Evolutionary conservation across 768 basidiomycete species (phyloP), one percentile per base, ranked within the genome.

Genomic region (Mycena floridula): DNA sequence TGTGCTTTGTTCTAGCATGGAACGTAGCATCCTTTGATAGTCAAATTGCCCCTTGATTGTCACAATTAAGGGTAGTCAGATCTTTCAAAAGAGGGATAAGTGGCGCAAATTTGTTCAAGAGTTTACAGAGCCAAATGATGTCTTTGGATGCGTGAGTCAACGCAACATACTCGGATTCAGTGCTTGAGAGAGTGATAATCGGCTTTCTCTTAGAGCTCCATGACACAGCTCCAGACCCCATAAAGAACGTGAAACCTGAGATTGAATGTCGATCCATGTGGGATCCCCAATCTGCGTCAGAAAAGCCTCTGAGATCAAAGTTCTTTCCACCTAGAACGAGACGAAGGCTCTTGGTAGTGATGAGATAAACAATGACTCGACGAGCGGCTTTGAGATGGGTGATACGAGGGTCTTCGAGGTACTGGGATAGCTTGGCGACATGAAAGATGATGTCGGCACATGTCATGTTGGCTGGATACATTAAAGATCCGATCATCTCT

Each of bases 131-230:
- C 60, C 60, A 63, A 15, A 61, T 48, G 13, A 47, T 44, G 39
- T 68, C 61, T 38, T 64, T 60, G 5, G 50, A 23, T 12, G 63
- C 55, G 40, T 69, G 61, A 7, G 63, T 56, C 1, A 55, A 44
- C 13, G 62, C 55, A 40, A 65, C 50, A 48, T 65, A 63, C 46
- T 68, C 62, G 15, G 62, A 55, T 48, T 69, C 65, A 0, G 56
- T 54, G 4, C 58, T 63, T 2, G 68, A 70, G 5, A 66, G 57
- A 3, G 62, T 55, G 7, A 68, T 53, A 21, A 66, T 54, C 2
- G 54, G 49, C 43, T 73, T 68, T 32, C 59, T 54, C 50, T 64
- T 65, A 2, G 64, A 61, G 12, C 50, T 55, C 46, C 42, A 51
- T n/a, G n/a, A n/a, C n/a, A n/a, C n/a, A n/a, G n/a, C n/a, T n/a